These are phyloP conservation scores for Aspergillus aculeatinus DNA, from an alignment of 2,329 filamentous ascomycete species.

Conservation along the genomic window DNA sequence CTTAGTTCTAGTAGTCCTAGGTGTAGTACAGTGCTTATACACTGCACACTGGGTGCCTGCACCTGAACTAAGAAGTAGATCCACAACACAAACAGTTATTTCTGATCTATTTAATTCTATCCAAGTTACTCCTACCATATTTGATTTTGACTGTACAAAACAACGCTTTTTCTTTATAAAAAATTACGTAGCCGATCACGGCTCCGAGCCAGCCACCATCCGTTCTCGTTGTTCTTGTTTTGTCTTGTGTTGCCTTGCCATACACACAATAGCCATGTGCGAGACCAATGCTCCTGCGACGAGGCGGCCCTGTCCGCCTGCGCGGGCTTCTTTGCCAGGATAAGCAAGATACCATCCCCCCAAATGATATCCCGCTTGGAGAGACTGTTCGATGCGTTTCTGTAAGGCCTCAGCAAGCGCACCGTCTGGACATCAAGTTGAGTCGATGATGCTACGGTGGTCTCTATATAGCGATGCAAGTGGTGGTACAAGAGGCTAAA, in stretches of 20 bases:
- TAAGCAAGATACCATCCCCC: constrained; percentile 1
- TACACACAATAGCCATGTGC: neutral
- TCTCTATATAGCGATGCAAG: neutral
- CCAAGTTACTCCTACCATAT: neutral
- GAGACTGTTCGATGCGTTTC: neutral
- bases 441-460: neutral
- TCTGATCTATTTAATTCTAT: neutral
- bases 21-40: too few species aligned
- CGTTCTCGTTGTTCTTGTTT: neutral
- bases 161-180: neutral
- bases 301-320: constrained; percentile 7
- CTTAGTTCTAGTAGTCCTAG: too few species aligned
- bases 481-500: neutral
- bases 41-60: too few species aligned
- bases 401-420: neutral
- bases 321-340: constrained; percentile 4
- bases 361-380: neutral
- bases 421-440: neutral
- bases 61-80: too few species aligned
- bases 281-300: neutral
- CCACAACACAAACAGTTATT: neutral
- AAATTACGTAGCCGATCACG: neutral
- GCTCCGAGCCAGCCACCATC: neutral
- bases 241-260: neutral
- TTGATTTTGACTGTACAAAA: neutral